A percentile compares a stretch with the other conserved stretches of the same genome.
Conservation (phyloP, 2,329 filamentous ascomycete species). For the Rhinocladiella mackenziei region DNA sequence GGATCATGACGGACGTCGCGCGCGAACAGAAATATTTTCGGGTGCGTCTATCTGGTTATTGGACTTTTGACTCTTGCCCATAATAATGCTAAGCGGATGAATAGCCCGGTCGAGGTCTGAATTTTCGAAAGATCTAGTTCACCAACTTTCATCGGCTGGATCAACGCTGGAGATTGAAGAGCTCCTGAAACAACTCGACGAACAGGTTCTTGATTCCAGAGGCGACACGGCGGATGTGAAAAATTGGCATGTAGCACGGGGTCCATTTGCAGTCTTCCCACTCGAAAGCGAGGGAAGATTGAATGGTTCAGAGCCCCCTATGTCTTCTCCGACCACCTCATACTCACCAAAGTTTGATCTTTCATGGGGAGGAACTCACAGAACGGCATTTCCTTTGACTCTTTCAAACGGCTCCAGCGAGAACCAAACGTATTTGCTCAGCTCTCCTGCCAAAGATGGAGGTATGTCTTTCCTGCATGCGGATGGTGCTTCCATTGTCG, state of each 20-base stretch:
- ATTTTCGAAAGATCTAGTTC: conserved; percentile 8
- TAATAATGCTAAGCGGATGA: too few species aligned
- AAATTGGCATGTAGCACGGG: conserved; percentile 2
- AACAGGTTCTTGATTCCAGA: not conserved
- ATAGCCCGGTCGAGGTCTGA: conserved; percentile 2
- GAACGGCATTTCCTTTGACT: not conserved
- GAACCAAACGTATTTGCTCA: too few species aligned
- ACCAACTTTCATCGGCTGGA: conserved; percentile 1
- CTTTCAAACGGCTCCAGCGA: too few species aligned
- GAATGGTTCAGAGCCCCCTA: not conserved
- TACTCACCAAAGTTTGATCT: not conserved
- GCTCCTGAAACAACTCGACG: conserved; percentile 2
- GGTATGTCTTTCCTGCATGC: too few species aligned
- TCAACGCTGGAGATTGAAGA: not conserved
- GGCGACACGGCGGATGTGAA: not conserved
- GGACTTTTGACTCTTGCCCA: too few species aligned
- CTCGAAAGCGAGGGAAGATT: not conserved
- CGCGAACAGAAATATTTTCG: conserved; percentile 10
- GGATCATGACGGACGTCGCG: conserved; percentile 2
- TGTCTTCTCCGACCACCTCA: not conserved
- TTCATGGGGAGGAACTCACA: not conserved
- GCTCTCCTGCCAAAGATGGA: too few species aligned
- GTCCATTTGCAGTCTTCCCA: conserved; percentile 6
- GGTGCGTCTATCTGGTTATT: conserved; percentile 3
- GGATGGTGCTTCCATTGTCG: too few species aligned